These are phyloP conservation scores for Orbilia javanica DNA, from an alignment of 2,329 filamentous ascomycete species.

Conservation along the genomic window DNA sequence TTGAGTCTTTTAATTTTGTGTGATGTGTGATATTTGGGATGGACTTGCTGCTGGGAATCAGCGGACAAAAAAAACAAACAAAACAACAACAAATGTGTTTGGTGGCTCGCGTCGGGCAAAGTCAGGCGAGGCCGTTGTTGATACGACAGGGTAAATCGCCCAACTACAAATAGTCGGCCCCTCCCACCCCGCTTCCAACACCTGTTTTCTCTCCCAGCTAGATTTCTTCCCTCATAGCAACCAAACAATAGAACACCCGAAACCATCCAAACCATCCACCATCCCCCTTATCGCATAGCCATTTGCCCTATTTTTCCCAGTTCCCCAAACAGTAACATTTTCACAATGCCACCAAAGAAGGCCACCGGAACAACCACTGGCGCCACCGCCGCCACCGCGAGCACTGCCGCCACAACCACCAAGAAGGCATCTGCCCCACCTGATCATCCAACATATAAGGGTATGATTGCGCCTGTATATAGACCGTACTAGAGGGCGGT, in stretches of 20 bases:
- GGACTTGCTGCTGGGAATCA: neutral
- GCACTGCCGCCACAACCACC: slow-evolving; percentile 15
- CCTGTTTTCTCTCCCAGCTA: slow-evolving; percentile 5
- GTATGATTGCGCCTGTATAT: slow-evolving; percentile 17
- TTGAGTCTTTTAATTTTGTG: neutral
- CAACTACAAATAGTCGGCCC: slow-evolving; percentile 58
- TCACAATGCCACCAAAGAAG: slow-evolving; percentile 58
- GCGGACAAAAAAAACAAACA: slow-evolving; percentile 18
- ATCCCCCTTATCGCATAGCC: neutral
- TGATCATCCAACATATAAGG: slow-evolving; percentile 55
- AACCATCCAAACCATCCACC: neutral
- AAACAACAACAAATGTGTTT: slow-evolving; percentile 25
- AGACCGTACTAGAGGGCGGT: neutral
- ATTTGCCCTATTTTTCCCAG: too few species aligned
- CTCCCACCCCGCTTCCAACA: slow-evolving; percentile 55
- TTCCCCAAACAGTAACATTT: neutral
- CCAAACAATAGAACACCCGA: neutral
- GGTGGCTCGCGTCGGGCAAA: slow-evolving; percentile 14
- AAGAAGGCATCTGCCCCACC: slow-evolving; percentile 46
- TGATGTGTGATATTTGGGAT: neutral
- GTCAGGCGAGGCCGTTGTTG: slow-evolving; percentile 12
- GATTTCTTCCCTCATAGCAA: slow-evolving; percentile 12
- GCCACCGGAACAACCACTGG: slow-evolving; percentile 33
- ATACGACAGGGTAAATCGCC: slow-evolving; percentile 38
- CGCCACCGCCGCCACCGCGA: neutral